phyloP scores from a whole-genome alignment of 176 grass and related monocot genomes.

The Areca catechu region DNA sequence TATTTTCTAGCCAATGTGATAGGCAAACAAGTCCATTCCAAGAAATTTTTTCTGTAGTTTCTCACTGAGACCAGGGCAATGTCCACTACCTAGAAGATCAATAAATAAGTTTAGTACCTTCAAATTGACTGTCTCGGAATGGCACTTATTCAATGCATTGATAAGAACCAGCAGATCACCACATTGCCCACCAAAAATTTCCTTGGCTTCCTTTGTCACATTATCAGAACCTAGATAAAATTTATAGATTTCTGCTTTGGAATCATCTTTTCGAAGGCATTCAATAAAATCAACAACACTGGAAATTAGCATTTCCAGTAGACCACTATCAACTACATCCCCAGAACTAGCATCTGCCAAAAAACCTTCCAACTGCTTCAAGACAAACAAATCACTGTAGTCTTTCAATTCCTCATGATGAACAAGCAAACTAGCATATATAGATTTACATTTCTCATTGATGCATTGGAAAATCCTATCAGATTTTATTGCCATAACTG shows the following conservation, averaged over 20 bases:
- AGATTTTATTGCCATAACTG: slow-evolving; percentile 60
- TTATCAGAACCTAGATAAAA: slow-evolving; percentile 67
- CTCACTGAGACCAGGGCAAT: slow-evolving; percentile 53
- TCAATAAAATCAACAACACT: slow-evolving; percentile 57
- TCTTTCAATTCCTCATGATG: slow-evolving; percentile 44
- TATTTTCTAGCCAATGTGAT: slow-evolving; percentile 66
- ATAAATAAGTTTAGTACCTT: slow-evolving; percentile 77
- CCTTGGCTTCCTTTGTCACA: slow-evolving; percentile 33
- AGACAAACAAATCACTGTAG: slow-evolving; percentile 55
- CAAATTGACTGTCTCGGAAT: slow-evolving; percentile 65
- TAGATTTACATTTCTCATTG: slow-evolving; percentile 47
- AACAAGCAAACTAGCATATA: slow-evolving; percentile 54
- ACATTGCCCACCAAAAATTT: slow-evolving; percentile 38
- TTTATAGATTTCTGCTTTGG: slow-evolving; percentile 51
- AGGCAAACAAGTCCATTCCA: slow-evolving; percentile 57
- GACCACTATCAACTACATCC: slow-evolving; percentile 26
- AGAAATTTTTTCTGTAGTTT: slow-evolving; percentile 72
- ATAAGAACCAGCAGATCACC: slow-evolving; percentile 62
- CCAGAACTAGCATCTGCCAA: slow-evolving; percentile 43
- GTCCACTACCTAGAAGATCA: slow-evolving; percentile 49
- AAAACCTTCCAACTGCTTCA: slow-evolving; percentile 85
- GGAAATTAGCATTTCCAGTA: slow-evolving; percentile 60
- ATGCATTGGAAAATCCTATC: slow-evolving; percentile 60
- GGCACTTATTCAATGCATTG: slow-evolving; percentile 61
- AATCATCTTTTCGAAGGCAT: slow-evolving; percentile 35